Base-by-base conservation (phyloP, 192 early-diverging fungal genomes). In the Coemansia sp. region DNA sequence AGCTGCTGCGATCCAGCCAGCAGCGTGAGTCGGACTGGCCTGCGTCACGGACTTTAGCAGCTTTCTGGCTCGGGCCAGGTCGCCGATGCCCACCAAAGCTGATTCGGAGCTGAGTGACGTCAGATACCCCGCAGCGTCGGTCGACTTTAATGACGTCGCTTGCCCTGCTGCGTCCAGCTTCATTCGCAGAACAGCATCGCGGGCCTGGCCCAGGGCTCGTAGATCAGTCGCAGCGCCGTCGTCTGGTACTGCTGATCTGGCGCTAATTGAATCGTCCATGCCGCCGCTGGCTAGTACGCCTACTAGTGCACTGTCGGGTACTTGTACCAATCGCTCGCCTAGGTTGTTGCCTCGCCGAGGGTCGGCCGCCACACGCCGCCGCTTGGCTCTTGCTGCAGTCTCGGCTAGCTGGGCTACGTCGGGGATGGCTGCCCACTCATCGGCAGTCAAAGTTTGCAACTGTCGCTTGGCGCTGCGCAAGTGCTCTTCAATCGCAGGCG, bases 1-100 rank as follows among this genome's bases (percentile, higher is more conserved):
- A 11, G 98, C 98, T 7, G 95, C 94, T 1, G 96, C 95, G 67
- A 98, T 97, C 98, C 98, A 99, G 43, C 95, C 98, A 18, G 96
- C 92, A 4, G 95, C 96, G 63, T 98, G 93, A 67, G 95, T 95
- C 10, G 96, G 96, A 76, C 97, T 98, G 3, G 98, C 92, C 11
- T 86, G 87, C 32, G 91, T 97, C 37, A 99, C 93, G 0, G 96
- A 97, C 44, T 87, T 87, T 10, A 98, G 84, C 35, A 99, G 84
- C 44, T 89, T 82, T 4, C 98, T 87, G 1, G 96, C 96, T 47
- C 95, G 91, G 69, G 94, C 94, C 53, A 97, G 88, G 77, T 98
- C 96, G 59, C 84, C 86, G 49, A 89, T 88, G 24, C 73, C 73
- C 7, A 83, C 65, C 85, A 24, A 24, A 1, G 59, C 88, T 86